Conservation (phyloP, 208 protist species). For the Naegleria lovaniensis region DNA sequence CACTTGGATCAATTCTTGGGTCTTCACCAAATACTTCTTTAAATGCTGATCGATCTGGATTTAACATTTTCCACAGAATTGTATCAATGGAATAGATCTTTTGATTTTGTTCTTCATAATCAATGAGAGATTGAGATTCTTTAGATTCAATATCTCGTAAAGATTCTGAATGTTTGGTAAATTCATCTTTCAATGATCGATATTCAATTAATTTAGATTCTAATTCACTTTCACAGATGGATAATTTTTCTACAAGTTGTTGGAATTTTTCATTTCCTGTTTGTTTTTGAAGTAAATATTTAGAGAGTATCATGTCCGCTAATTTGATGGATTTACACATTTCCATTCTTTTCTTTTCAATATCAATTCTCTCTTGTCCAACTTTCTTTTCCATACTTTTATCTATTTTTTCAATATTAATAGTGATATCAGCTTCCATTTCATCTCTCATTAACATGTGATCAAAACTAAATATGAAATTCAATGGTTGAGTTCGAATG, state of each 20-base stretch:
- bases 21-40: neutral
- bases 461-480: no score
- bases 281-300: neutral
- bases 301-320: neutral
- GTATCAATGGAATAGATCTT: neutral
- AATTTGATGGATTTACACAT: neutral
- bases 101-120: neutral
- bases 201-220: neutral
- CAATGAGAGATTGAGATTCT: neutral
- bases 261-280: neutral
- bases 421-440: neutral
- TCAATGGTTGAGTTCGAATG: no score
- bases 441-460: neutral
- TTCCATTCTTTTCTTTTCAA: neutral
- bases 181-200: neutral
- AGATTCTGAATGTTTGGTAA: neutral
- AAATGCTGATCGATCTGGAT: neutral
- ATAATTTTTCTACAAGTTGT: neutral
- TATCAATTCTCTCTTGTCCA: neutral
- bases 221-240: neutral
- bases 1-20: neutral
- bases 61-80: neutral
- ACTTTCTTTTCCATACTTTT: neutral
- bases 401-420: neutral
- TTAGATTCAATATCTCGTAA: neutral